Conservation (phyloP, 495 filamentous ascomycete species). For the Xanthoparmelia taractica region DNA sequence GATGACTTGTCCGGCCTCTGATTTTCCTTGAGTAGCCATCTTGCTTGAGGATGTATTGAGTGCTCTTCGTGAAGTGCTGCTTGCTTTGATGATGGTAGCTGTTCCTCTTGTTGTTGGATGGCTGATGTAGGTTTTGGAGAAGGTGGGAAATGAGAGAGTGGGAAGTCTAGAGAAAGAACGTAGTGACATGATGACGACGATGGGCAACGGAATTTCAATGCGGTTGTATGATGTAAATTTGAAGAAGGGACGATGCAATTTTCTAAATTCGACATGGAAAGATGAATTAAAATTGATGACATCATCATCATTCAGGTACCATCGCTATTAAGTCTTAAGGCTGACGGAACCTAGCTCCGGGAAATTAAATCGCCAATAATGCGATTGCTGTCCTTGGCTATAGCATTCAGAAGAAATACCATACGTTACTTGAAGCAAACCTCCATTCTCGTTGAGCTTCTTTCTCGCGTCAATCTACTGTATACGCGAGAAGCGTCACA, state of each 20-base stretch:
- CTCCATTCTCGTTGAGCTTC: too few species aligned
- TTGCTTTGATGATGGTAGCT: background rate
- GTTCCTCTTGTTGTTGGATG: background rate
- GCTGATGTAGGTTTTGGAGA: background rate
- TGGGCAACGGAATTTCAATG: too few species aligned
- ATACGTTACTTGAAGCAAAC: too few species aligned
- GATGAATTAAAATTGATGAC: background rate
- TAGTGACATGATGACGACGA: background rate
- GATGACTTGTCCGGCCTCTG: slow-evolving; percentile 24
- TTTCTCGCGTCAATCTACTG: too few species aligned
- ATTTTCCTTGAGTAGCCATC: slow-evolving; percentile 12
- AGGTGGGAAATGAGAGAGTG: background rate
- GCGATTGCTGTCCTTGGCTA: too few species aligned
- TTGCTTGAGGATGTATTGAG: slow-evolving; percentile 2
- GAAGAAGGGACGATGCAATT: background rate
- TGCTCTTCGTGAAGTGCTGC: background rate
- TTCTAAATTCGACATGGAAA: too few species aligned
- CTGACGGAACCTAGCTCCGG: background rate
- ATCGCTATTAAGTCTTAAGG: background rate
- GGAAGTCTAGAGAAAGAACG: background rate
- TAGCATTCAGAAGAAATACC: too few species aligned
- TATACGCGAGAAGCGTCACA: too few species aligned
- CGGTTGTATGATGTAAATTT: background rate
- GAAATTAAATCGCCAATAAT: background rate
- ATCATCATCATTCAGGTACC: background rate